Evolutionary conservation across 208 protist genomes (phyloP).

Genomic region (Leptomonas seymouri): DNA sequence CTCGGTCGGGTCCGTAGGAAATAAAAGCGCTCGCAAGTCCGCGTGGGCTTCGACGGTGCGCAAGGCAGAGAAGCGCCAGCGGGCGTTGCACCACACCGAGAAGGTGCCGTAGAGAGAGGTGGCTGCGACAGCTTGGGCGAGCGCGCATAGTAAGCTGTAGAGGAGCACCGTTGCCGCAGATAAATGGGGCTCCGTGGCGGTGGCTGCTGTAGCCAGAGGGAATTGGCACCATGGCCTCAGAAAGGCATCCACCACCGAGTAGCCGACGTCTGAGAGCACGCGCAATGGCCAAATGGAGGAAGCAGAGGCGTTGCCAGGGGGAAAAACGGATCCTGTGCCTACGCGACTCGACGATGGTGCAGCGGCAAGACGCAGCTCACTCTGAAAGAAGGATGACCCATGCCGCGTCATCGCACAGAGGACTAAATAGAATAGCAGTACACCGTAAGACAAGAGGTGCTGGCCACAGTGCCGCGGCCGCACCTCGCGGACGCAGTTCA

Average conservation of each 20-base stretch:
- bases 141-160: background rate
- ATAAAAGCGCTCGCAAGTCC: conserved; percentile 10
- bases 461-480: conserved; percentile 24
- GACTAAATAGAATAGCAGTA: conserved; percentile 22
- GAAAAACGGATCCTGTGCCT: background rate
- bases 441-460: conserved; percentile 24
- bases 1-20: background rate
- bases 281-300: background rate
- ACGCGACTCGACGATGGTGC: background rate
- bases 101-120: conserved; percentile 33
- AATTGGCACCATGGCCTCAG: conserved; percentile 9
- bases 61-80: conserved; percentile 24
- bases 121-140: conserved; percentile 17
- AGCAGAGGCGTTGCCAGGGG: no score
- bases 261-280: background rate
- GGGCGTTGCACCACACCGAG: conserved; percentile 14
- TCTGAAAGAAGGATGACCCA: background rate
- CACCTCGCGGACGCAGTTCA: conserved; percentile 28
- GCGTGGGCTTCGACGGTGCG: conserved; percentile 9
- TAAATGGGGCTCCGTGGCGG: background rate
- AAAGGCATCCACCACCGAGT: conserved; percentile 6
- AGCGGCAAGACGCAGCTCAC: background rate
- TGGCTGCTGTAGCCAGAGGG: background rate
- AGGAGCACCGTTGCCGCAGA: background rate
- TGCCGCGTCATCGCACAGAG: background rate